phyloP scores from a whole-genome alignment of 495 filamentous ascomycete species.

The Hyaloscypha hepaticicola region DNA sequence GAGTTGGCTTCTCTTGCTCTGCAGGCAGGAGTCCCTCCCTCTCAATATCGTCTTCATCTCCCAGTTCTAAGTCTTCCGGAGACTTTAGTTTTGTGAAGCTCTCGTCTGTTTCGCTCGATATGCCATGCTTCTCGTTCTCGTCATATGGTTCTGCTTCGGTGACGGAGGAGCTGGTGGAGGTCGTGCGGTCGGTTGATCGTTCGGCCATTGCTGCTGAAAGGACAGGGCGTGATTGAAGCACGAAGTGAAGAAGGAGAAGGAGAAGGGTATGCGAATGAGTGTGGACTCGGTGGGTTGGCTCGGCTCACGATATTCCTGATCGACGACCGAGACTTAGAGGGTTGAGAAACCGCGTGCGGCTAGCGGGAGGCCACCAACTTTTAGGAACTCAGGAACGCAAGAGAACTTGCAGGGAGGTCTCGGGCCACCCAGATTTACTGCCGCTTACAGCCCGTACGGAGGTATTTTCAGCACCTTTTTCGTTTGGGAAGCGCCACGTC shows the following conservation, averaged over 20 bases:
- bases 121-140: slow-evolving; percentile 24
- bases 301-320: not conserved
- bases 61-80: slow-evolving; percentile 23
- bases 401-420: not conserved
- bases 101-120: slow-evolving; percentile 10
- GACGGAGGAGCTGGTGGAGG: slow-evolving; percentile 40
- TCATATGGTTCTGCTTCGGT: slow-evolving; percentile 31
- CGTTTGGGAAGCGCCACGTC: not conserved
- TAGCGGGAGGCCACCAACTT: too few relatives aligned
- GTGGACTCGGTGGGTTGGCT: slow-evolving; percentile 6
- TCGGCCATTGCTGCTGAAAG: slow-evolving; percentile 23
- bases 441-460: not conserved
- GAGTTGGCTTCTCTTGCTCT: slow-evolving; percentile 16
- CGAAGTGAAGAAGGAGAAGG: not conserved
- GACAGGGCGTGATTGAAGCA: slow-evolving; percentile 6
- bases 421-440: too few relatives aligned
- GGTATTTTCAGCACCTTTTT: not conserved
- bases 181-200: slow-evolving; percentile 29
- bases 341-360: too few relatives aligned
- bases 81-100: slow-evolving; percentile 22
- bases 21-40: slow-evolving; percentile 24
- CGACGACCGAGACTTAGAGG: too few relatives aligned
- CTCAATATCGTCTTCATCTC: slow-evolving; percentile 31
- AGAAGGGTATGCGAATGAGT: not conserved
- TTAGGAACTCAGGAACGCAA: too few relatives aligned